These are phyloP conservation scores for Lantana camara DNA, from an alignment of 257 asterid species.

Conservation along the genomic window DNA sequence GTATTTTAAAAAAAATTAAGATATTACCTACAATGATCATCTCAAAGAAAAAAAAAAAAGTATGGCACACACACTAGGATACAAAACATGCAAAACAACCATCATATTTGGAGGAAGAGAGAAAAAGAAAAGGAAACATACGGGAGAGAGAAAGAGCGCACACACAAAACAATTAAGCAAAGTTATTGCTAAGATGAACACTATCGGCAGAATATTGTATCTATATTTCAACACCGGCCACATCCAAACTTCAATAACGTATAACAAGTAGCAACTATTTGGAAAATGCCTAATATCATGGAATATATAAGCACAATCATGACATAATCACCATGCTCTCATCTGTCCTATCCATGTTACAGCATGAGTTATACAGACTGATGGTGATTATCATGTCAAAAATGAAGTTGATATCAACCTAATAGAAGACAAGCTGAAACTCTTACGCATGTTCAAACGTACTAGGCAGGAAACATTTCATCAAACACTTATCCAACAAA, in stretches of 20 bases:
- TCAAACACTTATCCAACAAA: background rate
- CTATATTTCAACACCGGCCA: background rate
- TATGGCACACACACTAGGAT: background rate
- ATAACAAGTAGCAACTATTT: background rate
- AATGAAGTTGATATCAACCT: background rate
- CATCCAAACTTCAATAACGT: constrained; percentile 3
- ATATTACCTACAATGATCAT: background rate
- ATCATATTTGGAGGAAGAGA: no score
- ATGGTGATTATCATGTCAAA: background rate
- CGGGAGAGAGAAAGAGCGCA: no score
- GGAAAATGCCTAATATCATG: background rate
- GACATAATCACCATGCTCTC: background rate
- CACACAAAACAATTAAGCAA: background rate
- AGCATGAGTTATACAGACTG: no score
- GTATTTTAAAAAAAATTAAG: no score
- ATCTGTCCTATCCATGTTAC: no score
- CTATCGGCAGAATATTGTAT: background rate
- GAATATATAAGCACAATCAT: background rate
- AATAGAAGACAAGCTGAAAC: background rate
- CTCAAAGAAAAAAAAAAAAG: background rate
- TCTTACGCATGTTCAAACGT: background rate
- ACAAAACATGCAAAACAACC: background rate
- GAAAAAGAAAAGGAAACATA: no score
- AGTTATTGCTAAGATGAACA: background rate
- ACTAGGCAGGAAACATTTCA: background rate